Evolutionary conservation across 2,329 filamentous ascomycete species (phyloP).

Genomic region (Alternaria gansuensis): DNA sequence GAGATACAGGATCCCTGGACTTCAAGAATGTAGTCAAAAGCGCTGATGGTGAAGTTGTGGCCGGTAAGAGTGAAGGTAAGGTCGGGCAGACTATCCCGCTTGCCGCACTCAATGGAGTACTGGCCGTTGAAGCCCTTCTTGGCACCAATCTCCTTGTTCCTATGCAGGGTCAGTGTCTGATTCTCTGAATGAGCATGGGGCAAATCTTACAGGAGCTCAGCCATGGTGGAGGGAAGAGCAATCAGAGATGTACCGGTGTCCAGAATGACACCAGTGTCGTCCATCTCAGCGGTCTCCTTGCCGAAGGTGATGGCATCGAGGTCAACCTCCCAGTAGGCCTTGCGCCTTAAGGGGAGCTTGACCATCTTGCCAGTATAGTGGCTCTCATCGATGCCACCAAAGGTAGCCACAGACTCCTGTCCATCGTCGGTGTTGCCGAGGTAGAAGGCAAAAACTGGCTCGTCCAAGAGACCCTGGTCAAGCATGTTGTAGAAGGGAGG

Average conservation of each 20-base stretch:
- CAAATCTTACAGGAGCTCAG: constrained; percentile 74
- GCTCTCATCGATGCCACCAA: constrained; percentile 84
- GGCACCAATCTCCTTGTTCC: constrained; percentile 94
- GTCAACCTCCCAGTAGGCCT: constrained; percentile 99
- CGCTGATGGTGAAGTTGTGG: constrained; percentile 88
- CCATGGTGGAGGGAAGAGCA: constrained; percentile 87
- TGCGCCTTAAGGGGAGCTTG: constrained; percentile 93
- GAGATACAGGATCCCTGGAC: constrained; percentile 96
- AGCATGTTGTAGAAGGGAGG: constrained; percentile 98
- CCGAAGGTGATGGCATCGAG: constrained; percentile 92
- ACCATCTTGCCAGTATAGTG: constrained; percentile 87
- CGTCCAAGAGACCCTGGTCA: constrained; percentile 86
- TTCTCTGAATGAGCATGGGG: too few relatives aligned
- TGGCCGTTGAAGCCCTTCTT: constrained; percentile 98
- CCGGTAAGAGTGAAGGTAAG: constrained; percentile 90
- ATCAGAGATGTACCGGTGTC: constrained; percentile 99
- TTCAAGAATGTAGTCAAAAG: constrained; percentile 95
- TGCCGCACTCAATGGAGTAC: constrained; percentile 90
- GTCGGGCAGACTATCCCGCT: constrained; percentile 84
- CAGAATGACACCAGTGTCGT: constrained; percentile 94
- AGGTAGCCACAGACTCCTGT: constrained; percentile 83
- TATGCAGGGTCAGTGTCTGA: too few relatives aligned
- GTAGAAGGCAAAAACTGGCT: constrained; percentile 96
- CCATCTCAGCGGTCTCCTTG: constrained; percentile 83
- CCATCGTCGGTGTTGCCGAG: constrained; percentile 77